Evolutionary conservation across 106 monocot species (phyloP).

Genomic region (Allium fistulosum): DNA sequence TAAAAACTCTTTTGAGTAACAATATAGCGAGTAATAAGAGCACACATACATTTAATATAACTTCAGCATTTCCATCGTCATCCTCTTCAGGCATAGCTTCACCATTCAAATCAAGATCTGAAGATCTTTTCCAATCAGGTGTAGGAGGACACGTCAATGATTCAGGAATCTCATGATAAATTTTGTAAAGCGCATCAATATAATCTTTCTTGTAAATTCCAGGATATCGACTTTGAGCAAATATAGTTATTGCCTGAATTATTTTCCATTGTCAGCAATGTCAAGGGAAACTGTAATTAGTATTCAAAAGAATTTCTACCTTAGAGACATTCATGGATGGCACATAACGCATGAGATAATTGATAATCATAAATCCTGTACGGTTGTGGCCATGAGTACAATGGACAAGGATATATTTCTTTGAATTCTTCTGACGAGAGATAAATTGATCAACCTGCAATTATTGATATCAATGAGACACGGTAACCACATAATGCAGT

Average conservation of each 20-base stretch:
- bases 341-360: conserved; percentile 57
- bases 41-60: conserved; percentile 20
- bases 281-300: not conserved
- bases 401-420: conserved; percentile 68
- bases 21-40: no score
- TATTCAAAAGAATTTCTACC: conserved; percentile 19
- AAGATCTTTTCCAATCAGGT: conserved; percentile 72
- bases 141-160: conserved; percentile 50
- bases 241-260: conserved; percentile 41
- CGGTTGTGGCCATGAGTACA: conserved; percentile 83
- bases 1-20: no score
- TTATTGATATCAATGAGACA: not conserved
- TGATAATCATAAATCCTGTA: conserved; percentile 72
- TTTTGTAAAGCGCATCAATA: conserved; percentile 49
- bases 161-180: conserved; percentile 69
- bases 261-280: conserved; percentile 8
- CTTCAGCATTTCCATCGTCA: conserved; percentile 31
- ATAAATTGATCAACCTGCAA: conserved; percentile 55
- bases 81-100: conserved; percentile 73
- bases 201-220: conserved; percentile 81
- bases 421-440: conserved; percentile 48
- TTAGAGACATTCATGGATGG: conserved; percentile 30
- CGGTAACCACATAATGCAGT: not conserved
- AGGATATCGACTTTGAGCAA: conserved; percentile 59
- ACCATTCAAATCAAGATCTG: conserved; percentile 78